Base-by-base conservation (phyloP, 176 grass and related monocot genomes). In the Stipa capillata region DNA sequence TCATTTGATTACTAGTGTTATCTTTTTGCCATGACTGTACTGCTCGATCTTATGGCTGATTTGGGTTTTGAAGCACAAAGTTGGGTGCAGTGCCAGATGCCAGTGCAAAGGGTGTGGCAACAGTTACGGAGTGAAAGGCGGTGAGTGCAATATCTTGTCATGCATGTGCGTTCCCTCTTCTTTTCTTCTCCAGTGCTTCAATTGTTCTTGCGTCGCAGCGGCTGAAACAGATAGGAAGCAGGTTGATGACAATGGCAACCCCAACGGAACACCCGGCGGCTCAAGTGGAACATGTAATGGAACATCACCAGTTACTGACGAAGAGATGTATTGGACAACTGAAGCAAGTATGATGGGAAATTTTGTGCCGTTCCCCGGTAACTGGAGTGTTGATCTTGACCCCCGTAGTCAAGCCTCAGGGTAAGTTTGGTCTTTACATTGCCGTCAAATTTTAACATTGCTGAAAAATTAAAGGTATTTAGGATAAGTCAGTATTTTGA, bases 81-180 rank as follows among this genome's bases (percentile, higher is more conserved):
- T 52, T 17, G 63, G 76, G 13, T 87, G 85, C 85, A 65, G 37
- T 28, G 31, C 28, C 7, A 40, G 13, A 49, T 84, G 65, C 79
- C 14, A 73, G 6, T 86, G 88, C 37, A 2, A 40, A 52, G 74
- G 36, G 10, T 90, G 79, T 7, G 29, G 25, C 24, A 83, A 69
- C 41, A 25, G 5, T 8, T 47, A 65, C 34, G 65, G 72, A 13
- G 36, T n/a, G 1, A 84, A 34, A 50, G 27, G 5, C 12, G 39
- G 86, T 76, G 21, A 41, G 55, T 39, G 35, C 59, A 35, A 55
- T 36, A 28, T 60, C 43, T 20, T 33, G 33, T 6, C n/a, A 16
- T 32, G 16, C 4, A 16, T 45, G 0, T 44, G 1, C 21, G 23
- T 71, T 71, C 17, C 43, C 39, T 72, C 14, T 8, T 27, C n/a